A percentile compares a stretch with the other conserved stretches of the same genome.
Conservation (phyloP, 176 grass and related monocot genomes). For the Carex pumila region DNA sequence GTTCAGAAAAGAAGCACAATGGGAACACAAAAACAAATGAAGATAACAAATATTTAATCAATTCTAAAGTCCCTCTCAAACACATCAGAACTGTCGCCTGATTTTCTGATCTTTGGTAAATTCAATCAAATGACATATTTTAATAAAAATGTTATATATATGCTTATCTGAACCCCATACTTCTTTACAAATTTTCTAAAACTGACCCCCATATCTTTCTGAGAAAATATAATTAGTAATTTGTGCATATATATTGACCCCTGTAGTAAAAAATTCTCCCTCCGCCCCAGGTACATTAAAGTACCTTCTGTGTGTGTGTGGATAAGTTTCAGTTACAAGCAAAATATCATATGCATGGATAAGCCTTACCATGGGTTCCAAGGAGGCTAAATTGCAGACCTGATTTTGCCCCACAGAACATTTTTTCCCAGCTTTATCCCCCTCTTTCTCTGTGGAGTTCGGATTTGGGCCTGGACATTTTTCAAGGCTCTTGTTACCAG, state of each 20-base stretch:
- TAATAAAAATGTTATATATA: not conserved
- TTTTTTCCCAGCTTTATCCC: not conserved
- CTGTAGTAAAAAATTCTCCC: not conserved
- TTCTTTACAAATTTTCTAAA: not conserved
- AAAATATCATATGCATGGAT: not conserved
- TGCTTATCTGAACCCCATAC: not conserved
- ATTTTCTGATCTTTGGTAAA: too few species aligned
- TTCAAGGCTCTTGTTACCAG: not conserved
- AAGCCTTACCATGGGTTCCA: not conserved
- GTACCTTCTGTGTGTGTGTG: not conserved
- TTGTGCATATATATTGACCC: not conserved
- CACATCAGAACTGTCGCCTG: too few species aligned
- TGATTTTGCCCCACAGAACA: not conserved
- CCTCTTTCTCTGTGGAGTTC: not conserved
- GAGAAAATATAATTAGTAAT: not conserved
- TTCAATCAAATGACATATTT: too few species aligned
- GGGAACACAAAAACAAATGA: not conserved
- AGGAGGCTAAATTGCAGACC: not conserved
- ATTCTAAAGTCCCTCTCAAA: not conserved
- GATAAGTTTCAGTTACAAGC: not conserved
- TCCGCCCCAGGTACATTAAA: not conserved
- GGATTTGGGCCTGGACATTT: not conserved
- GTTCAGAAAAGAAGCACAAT: not conserved
- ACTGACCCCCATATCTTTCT: not conserved
- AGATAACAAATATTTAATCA: not conserved